phyloP scores from a whole-genome alignment of 768 basidiomycete genomes.

The Kwoniella sp. region DNA sequence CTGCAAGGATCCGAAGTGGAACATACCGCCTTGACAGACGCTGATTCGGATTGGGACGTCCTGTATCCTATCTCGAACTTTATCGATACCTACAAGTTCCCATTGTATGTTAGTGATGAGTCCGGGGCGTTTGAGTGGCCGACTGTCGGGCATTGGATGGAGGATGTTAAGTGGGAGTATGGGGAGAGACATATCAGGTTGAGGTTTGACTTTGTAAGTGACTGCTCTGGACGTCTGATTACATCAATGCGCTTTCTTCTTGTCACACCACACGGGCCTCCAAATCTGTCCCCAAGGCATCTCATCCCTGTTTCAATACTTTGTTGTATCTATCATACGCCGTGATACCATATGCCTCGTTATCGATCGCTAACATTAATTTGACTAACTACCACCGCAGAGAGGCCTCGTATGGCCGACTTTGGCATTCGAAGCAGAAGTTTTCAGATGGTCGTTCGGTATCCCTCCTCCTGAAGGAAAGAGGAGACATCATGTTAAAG shows the following conservation, averaged over 20 bases:
- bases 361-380: too few species aligned
- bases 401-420: conserved; percentile 58
- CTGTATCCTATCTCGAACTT: conserved; percentile 62
- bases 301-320: too few species aligned
- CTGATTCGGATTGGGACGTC: conserved; percentile 85
- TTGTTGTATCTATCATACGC: too few species aligned
- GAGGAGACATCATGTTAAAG: conserved; percentile 85
- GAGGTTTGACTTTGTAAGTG: conserved; percentile 48
- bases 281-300: too few species aligned
- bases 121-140: conserved; percentile 58
- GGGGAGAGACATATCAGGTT: conserved; percentile 32
- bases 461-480: conserved; percentile 73
- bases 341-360: too few species aligned
- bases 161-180: conserved; percentile 62
- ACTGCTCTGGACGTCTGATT: not conserved
- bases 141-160: conserved; percentile 64
- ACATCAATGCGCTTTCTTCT: too few species aligned
- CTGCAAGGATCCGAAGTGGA: conserved; percentile 56
- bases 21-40: conserved; percentile 68
- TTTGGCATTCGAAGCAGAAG: conserved; percentile 87
- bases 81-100: conserved; percentile 77
- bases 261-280: too few species aligned
- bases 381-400: conserved; percentile 24
- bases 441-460: conserved; percentile 80
- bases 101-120: conserved; percentile 57